phyloP scores from a whole-genome alignment of 129 eudicot species.

The Helichrysum umbraculigerum region DNA sequence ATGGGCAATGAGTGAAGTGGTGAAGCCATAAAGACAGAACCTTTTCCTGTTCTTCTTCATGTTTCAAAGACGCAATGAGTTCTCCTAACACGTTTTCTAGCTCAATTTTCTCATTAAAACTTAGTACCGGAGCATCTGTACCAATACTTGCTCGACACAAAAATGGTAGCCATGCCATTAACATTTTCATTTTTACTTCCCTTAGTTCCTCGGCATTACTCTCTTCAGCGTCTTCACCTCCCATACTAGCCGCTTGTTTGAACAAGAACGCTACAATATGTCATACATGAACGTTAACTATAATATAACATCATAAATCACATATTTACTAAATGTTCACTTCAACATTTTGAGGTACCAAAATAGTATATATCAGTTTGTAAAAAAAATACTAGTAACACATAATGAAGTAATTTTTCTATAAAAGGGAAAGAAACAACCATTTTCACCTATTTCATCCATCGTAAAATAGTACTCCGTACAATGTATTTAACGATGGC shows the following conservation, averaged over 20 bases:
- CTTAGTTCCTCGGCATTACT: slow-evolving; percentile 32
- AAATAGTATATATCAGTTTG: too few species aligned
- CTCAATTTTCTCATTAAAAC: slow-evolving; percentile 53
- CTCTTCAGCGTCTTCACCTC: slow-evolving; percentile 35
- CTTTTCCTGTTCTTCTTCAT: slow-evolving; percentile 64
- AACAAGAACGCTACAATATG: slow-evolving; percentile 57
- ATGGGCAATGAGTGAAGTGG: slow-evolving; percentile 65
- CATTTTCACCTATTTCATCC: too few species aligned
- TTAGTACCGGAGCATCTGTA: slow-evolving; percentile 64
- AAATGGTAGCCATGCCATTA: slow-evolving; percentile 77
- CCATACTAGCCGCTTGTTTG: slow-evolving; percentile 60
- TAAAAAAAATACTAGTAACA: too few species aligned
- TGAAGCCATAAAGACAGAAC: slow-evolving; percentile 83
- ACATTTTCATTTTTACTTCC: slow-evolving; percentile 50
- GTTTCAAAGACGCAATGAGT: slow-evolving; percentile 47
- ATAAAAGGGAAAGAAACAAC: too few species aligned
- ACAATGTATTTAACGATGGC: too few species aligned
- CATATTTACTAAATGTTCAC: not conserved
- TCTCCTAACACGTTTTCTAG: slow-evolving; percentile 61
- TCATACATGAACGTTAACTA: not conserved
- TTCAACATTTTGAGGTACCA: not conserved
- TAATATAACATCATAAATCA: not conserved
- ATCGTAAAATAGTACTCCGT: too few species aligned
- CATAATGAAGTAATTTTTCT: too few species aligned
- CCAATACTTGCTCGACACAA: slow-evolving; percentile 73